A percentile compares a stretch with the other conserved stretches of the same genome.
Evolutionary conservation across 805 yeast species (phyloP).

Genomic region (Lipomyces kockii): DNA sequence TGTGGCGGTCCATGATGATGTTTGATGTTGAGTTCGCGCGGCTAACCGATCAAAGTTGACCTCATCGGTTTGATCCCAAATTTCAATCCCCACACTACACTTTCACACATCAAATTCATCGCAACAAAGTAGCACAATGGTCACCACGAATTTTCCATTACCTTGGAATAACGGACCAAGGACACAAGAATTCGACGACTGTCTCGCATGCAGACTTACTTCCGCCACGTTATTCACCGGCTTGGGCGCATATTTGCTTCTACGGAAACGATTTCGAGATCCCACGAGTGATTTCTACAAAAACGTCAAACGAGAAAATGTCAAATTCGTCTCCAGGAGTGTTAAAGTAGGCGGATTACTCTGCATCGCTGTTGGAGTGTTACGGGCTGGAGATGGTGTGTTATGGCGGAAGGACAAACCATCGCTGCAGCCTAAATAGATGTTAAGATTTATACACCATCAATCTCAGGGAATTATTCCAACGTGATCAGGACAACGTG

Average conservation of each 20-base stretch:
- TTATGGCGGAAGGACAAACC: constrained; percentile 34
- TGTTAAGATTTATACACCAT: not conserved
- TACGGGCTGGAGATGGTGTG: constrained; percentile 35
- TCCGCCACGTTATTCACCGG: constrained; percentile 21
- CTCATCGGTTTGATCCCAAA: not conserved
- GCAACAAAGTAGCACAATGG: constrained; percentile 10
- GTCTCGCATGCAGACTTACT: constrained; percentile 25
- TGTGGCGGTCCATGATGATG: not conserved
- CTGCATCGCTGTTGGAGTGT: constrained; percentile 19
- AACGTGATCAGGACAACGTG: not conserved
- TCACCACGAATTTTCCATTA: constrained; percentile 27
- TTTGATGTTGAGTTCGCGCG: not conserved
- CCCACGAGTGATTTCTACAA: constrained; percentile 31
- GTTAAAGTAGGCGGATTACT: constrained; percentile 16
- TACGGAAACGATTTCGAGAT: constrained; percentile 23
- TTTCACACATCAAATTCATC: not conserved
- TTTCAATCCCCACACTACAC: not conserved
- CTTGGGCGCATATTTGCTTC: constrained; percentile 26
- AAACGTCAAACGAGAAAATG: constrained; percentile 25
- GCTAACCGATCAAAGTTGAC: not conserved
- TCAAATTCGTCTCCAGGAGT: constrained; percentile 17
- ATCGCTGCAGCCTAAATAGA: constrained; percentile 1
- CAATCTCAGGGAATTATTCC: not conserved
- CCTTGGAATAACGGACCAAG: constrained; percentile 15
- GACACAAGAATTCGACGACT: constrained; percentile 26